Conservation (phyloP, 2,329 filamentous ascomycete species). For the Ambrosiella beaveri region DNA sequence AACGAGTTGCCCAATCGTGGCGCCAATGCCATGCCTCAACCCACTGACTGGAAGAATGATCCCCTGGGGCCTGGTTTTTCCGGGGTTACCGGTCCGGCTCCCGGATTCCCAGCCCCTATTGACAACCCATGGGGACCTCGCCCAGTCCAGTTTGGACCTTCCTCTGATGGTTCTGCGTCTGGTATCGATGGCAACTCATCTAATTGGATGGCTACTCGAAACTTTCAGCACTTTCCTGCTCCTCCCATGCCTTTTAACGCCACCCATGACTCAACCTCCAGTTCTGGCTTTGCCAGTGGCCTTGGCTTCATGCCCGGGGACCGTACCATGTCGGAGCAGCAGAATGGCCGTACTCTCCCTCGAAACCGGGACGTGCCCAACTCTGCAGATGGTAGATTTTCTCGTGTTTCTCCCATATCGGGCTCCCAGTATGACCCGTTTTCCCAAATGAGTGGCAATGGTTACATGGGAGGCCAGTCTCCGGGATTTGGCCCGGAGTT, state of each 20-base stretch:
- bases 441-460: not conserved
- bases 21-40: not conserved
- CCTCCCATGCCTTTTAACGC: not conserved
- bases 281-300: not conserved
- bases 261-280: not conserved
- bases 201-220: not conserved
- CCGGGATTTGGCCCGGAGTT: not conserved
- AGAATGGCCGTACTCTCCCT: not conserved
- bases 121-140: not conserved
- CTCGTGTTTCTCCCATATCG: not conserved
- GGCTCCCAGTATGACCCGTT: not conserved
- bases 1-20: slow-evolving; percentile 7
- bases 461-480: not conserved
- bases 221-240: not conserved
- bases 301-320: not conserved
- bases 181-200: not conserved
- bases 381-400: not conserved
- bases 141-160: not conserved
- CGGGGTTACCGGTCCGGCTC: not conserved
- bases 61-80: not conserved
- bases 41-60: not conserved
- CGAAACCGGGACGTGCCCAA: not conserved
- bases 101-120: not conserved
- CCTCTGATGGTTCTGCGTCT: not conserved
- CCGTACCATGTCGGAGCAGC: not conserved